Conservation (phyloP, 2,329 filamentous ascomycete genomes). For the Stemphylium beticola region DNA sequence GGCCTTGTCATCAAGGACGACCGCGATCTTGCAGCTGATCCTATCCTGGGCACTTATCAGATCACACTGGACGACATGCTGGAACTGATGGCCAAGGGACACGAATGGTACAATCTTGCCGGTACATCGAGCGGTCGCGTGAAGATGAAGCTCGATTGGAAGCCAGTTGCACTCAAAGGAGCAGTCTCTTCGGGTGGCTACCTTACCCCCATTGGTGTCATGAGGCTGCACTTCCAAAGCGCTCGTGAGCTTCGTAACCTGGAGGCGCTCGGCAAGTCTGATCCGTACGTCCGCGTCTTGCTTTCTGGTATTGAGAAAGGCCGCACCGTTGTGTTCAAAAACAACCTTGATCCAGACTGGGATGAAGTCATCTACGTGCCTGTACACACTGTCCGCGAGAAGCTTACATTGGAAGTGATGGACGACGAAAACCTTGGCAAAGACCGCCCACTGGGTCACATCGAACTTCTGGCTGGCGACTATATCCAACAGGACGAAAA, state of each 20-base stretch:
- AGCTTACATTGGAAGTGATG: conserved; percentile 91
- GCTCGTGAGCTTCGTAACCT: conserved; percentile 86
- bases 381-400: conserved; percentile 83
- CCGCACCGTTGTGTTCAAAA: conserved; percentile 92
- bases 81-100: conserved; percentile 86
- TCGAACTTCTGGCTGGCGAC: conserved; percentile 78
- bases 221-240: conserved; percentile 89
- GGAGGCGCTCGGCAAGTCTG: conserved; percentile 95
- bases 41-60: conserved; percentile 87
- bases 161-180: conserved; percentile 86
- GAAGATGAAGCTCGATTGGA: conserved; percentile 94
- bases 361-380: conserved; percentile 96
- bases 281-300: conserved; percentile 88
- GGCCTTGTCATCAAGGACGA: conserved; percentile 96
- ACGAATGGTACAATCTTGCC: conserved; percentile 93
- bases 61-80: conserved; percentile 95
- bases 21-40: conserved; percentile 81
- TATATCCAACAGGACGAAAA: conserved; percentile 78
- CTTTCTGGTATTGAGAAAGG: conserved; percentile 90
- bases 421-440: conserved; percentile 91
- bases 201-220: conserved; percentile 89
- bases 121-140: conserved; percentile 82
- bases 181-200: conserved; percentile 83
- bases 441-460: conserved; percentile 82
- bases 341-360: conserved; percentile 93